phyloP scores from a whole-genome alignment of 2,329 filamentous ascomycete species.

The Tolypocladium amazonense region DNA sequence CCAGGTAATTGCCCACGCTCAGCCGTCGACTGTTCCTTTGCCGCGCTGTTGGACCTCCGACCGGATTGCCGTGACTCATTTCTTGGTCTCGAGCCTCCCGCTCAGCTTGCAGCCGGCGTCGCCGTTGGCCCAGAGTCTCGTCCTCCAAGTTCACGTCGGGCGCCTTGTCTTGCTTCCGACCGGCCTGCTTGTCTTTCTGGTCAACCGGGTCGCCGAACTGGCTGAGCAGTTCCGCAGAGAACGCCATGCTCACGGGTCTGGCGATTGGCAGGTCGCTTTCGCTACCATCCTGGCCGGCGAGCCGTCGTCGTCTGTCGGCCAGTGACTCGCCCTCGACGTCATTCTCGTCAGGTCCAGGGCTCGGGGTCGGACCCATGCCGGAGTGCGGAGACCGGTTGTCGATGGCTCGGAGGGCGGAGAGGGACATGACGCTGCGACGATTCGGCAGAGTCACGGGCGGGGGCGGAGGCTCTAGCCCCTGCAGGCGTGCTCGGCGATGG shows the following conservation, averaged over 20 bases:
- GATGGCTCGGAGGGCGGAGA: conserved; percentile 16
- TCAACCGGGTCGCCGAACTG: conserved; percentile 46
- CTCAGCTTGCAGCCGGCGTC: conserved; percentile 61
- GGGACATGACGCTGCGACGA: conserved; percentile 33
- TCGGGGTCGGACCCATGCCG: conserved; percentile 12
- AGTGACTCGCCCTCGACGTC: conserved; percentile 56
- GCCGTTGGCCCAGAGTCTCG: conserved; percentile 70
- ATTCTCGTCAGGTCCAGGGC: conserved; percentile 36
- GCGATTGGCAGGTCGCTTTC: conserved; percentile 36
- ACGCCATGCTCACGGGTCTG: conserved; percentile 52
- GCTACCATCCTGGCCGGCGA: conserved; percentile 45
- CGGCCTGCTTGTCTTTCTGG: conserved; percentile 20
- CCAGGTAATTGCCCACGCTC: conserved; percentile 50
- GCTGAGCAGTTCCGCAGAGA: conserved; percentile 58
- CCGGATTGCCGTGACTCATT: conserved; percentile 28
- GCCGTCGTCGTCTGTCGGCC: conserved; percentile 51
- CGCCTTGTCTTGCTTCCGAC: conserved; percentile 31
- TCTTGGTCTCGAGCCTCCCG: conserved; percentile 51
- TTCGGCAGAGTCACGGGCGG: conserved; percentile 24
- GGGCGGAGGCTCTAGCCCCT: conserved; percentile 44
- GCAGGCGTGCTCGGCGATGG: conserved; percentile 62
- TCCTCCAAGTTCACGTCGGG: conserved; percentile 36
- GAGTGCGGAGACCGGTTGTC: conserved; percentile 1
- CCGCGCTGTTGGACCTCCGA: conserved; percentile 5
- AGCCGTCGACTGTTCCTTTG: conserved; percentile 22